phyloP scores from a whole-genome alignment of 2,329 filamentous ascomycete species.

The Exophiala sp. region DNA sequence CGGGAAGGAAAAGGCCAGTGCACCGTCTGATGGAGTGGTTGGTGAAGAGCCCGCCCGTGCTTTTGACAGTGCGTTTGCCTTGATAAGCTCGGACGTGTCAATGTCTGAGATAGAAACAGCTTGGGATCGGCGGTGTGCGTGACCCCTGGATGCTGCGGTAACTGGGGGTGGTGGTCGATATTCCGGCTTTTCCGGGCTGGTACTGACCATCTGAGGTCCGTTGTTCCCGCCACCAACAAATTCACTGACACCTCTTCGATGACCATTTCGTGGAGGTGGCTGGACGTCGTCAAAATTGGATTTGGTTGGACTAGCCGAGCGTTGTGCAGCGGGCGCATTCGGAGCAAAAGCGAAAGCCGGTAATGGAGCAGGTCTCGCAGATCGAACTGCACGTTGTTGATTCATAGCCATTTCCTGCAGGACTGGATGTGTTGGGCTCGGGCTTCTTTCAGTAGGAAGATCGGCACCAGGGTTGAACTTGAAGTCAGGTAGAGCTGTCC shows the following conservation, averaged over 20 bases:
- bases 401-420: conserved; percentile 31
- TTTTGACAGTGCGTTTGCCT: conserved; percentile 54
- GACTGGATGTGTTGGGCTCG: conserved; percentile 29
- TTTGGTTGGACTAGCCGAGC: conserved; percentile 29
- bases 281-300: conserved; percentile 15
- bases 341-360: conserved; percentile 28
- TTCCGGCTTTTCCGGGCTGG: conserved; percentile 37
- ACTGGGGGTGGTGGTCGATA: conserved; percentile 35
- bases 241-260: conserved; percentile 77
- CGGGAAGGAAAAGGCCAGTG: conserved; percentile 29
- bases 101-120: conserved; percentile 84
- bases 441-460: conserved; percentile 18
- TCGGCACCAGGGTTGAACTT: conserved; percentile 30
- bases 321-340: conserved; percentile 11
- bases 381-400: conserved; percentile 26
- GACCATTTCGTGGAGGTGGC: conserved; percentile 42
- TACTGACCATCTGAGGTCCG: conserved; percentile 38
- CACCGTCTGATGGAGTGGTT: conserved; percentile 43
- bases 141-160: conserved; percentile 58
- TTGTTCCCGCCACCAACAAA: conserved; percentile 64
- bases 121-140: conserved; percentile 74
- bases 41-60: conserved; percentile 60
- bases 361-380: conserved; percentile 25
- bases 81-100: conserved; percentile 58
- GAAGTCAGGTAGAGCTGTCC: conserved; percentile 27